Conservation (phyloP, 768 basidiomycete species). For the Russula foetens region DNA sequence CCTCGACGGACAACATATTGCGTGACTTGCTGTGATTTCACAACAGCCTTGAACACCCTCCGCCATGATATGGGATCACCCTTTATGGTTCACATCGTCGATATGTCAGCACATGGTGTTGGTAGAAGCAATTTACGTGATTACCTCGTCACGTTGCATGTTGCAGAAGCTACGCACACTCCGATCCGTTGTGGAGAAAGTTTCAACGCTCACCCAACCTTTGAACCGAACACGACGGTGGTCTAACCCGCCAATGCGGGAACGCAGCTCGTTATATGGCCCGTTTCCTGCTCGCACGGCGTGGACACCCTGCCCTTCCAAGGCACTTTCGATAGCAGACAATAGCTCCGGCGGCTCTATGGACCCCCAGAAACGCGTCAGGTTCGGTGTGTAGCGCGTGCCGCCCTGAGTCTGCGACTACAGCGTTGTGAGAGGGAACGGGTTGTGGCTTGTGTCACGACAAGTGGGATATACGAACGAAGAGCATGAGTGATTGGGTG, state of each 20-base stretch:
- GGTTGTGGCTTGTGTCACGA: neutral
- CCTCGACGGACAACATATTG: constrained; percentile 43
- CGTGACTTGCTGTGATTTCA: constrained; percentile 42
- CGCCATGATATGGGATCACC: constrained; percentile 77
- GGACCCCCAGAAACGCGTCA: constrained; percentile 75
- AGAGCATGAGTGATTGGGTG: constrained; percentile 71
- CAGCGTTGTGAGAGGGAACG: neutral
- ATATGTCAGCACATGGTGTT: neutral
- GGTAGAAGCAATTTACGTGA: constrained; percentile 22
- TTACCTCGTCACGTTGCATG: constrained; percentile 61
- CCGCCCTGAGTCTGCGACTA: constrained; percentile 83
- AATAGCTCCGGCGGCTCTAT: constrained; percentile 47
- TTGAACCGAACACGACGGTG: constrained; percentile 54
- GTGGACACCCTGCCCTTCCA: constrained; percentile 37
- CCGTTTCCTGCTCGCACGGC: neutral
- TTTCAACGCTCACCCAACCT: constrained; percentile 68
- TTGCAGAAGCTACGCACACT: constrained; percentile 54
- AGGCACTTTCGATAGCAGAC: constrained; percentile 44
- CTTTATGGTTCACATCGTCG: constrained; percentile 28
- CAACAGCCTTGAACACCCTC: constrained; percentile 60
- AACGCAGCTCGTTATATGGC: constrained; percentile 26
- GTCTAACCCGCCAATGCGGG: constrained; percentile 61
- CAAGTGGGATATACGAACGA: constrained; percentile 45
- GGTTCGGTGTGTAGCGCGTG: constrained; percentile 58
- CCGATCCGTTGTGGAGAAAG: constrained; percentile 39